Percentiles rank a stretch among this genome's conserved stretches.
phyloP scores from a whole-genome alignment of 805 yeast species.

The Wickerhamiella azyma region DNA sequence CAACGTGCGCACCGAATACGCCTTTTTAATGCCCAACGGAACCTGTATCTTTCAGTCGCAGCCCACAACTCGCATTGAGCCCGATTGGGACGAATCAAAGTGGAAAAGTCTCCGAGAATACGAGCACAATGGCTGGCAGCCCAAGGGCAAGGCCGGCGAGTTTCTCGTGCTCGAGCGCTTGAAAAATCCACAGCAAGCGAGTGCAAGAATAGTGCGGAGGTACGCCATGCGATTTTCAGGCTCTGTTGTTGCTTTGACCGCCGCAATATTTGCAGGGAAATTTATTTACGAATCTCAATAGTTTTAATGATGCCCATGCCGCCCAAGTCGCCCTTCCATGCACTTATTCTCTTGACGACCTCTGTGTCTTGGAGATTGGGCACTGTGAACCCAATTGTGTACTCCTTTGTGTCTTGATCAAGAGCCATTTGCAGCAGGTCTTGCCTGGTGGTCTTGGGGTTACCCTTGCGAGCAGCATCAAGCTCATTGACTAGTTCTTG shows the following conservation, averaged over 20 bases:
- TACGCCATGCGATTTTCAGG: conserved; percentile 2
- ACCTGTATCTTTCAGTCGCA: conserved; percentile 3
- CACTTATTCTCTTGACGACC: conserved; percentile 45
- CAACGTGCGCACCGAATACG: conserved; percentile 10
- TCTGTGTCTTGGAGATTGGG: conserved; percentile 57
- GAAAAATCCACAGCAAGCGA: conserved; percentile 3
- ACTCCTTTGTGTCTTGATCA: conserved; percentile 49
- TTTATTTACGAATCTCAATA: neutral
- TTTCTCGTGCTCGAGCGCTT: conserved; percentile 32
- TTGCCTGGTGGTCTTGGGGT: conserved; percentile 69
- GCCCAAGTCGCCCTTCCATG: conserved; percentile 78
- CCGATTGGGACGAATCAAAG: conserved; percentile 9
- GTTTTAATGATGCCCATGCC: conserved; percentile 30
- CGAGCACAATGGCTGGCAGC: conserved; percentile 36
- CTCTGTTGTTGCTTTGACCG: conserved; percentile 11
- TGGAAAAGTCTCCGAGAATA: conserved; percentile 29
- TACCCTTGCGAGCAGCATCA: conserved; percentile 55
- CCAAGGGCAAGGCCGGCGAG: conserved; percentile 33
- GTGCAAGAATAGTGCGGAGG: neutral
- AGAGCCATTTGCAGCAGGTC: conserved; percentile 47
- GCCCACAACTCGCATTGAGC: conserved; percentile 8
- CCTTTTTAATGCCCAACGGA: conserved; percentile 9
- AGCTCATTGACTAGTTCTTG: conserved; percentile 61
- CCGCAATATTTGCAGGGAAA: conserved; percentile 9
- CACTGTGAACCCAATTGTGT: conserved; percentile 47